Evolutionary conservation across 2,329 filamentous ascomycete species (phyloP).

Genomic region (Phialophora verrucosa): DNA sequence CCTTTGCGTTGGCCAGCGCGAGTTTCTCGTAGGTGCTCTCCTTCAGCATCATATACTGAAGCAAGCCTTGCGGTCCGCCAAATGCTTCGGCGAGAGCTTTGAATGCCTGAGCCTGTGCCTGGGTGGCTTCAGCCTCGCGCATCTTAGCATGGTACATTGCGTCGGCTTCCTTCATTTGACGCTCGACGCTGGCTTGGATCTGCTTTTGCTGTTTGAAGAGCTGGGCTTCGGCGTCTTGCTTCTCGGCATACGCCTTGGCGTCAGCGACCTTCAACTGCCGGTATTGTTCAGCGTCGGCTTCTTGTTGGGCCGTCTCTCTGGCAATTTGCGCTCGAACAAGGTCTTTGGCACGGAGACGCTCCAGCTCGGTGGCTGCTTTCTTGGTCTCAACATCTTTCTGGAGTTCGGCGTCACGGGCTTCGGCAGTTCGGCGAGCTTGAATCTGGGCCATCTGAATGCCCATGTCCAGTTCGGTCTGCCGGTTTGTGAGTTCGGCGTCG

Average conservation of each 20-base stretch:
- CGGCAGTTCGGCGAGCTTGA: slow-evolving; percentile 72
- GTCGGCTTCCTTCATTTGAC: slow-evolving; percentile 61
- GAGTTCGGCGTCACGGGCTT: slow-evolving; percentile 78
- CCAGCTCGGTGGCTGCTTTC: slow-evolving; percentile 78
- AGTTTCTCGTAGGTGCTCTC: slow-evolving; percentile 78
- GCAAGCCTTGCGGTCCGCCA: slow-evolving; percentile 75
- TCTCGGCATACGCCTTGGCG: slow-evolving; percentile 50
- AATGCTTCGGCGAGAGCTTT: slow-evolving; percentile 72
- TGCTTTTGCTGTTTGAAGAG: slow-evolving; percentile 41
- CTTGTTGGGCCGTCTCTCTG: slow-evolving; percentile 50
- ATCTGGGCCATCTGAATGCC: slow-evolving; percentile 79
- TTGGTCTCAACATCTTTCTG: slow-evolving; percentile 78
- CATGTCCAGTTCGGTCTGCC: slow-evolving; percentile 73
- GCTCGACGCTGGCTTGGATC: slow-evolving; percentile 35
- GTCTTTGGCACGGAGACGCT: slow-evolving; percentile 75
- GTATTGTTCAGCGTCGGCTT: slow-evolving; percentile 58
- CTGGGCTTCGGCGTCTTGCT: slow-evolving; percentile 49
- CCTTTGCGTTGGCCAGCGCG: slow-evolving; percentile 76
- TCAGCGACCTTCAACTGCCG: slow-evolving; percentile 61
- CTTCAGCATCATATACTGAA: slow-evolving; percentile 89
- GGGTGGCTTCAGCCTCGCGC: slow-evolving; percentile 76
- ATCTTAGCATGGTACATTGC: slow-evolving; percentile 66
- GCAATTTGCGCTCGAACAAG: slow-evolving; percentile 73
- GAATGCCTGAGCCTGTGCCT: slow-evolving; percentile 82
- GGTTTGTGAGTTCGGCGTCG: slow-evolving; percentile 75